A percentile compares a stretch with the other conserved stretches of the same genome.
These are phyloP conservation scores for Pleodorina starrii DNA, from an alignment of 139 green algal species.

Conservation along the genomic window DNA sequence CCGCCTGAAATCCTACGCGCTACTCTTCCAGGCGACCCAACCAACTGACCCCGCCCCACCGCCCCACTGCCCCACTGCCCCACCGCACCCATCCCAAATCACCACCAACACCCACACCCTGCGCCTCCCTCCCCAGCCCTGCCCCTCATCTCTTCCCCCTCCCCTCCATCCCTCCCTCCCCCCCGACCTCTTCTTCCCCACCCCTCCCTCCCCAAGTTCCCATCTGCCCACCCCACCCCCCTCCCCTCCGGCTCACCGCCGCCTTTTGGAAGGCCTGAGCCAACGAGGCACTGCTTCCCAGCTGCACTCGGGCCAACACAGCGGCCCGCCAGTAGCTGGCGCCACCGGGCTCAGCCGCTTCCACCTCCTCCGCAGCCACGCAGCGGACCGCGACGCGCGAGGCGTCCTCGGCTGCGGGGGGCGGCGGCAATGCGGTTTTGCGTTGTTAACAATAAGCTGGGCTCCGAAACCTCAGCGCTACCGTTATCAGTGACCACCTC, in stretches of 20 bases:
- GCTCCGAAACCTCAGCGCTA: no score
- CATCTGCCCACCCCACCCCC: not conserved
- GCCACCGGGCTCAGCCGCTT: not conserved
- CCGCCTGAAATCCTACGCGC: no score
- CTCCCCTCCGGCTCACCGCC: not conserved
- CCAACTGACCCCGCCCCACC: not conserved
- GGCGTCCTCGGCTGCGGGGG: not conserved
- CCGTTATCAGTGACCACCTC: no score
- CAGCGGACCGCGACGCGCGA: not conserved
- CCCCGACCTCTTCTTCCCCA: no score
- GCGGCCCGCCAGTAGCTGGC: no score
- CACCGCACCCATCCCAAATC: not conserved
- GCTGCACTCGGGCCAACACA: not conserved
- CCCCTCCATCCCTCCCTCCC: not conserved
- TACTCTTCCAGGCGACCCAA: not conserved
- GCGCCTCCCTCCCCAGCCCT: not conserved
- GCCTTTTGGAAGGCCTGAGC: conserved; percentile 9
- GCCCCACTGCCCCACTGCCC: not conserved
- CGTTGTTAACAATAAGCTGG: no score
- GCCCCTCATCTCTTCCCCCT: no score
- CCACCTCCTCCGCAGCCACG: not conserved
- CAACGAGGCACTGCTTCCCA: not conserved
- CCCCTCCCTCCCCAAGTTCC: not conserved
- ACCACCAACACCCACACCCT: not conserved
- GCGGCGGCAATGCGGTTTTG: no score